A percentile compares a stretch with the other conserved stretches of the same genome.
phyloP scores from a whole-genome alignment of 257 asterid genomes.

The Nyctanthes arbortristis region DNA sequence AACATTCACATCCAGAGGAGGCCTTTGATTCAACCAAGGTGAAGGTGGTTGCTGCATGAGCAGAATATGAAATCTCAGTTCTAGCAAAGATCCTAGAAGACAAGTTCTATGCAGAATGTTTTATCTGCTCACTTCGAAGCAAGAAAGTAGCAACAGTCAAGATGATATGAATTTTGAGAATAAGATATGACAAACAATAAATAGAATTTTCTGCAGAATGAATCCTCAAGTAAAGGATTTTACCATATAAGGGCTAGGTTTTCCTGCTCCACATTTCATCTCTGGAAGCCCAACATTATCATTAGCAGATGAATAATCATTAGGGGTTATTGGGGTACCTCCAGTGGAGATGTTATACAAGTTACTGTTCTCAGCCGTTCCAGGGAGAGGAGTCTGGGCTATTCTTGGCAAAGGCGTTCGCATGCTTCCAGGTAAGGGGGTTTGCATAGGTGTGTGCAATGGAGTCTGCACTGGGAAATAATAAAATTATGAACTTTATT shows the following conservation, averaged over 20 bases:
- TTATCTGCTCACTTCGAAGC: constrained; percentile 4
- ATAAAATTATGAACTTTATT: not conserved
- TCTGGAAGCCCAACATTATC: constrained; percentile 60
- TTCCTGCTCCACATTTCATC: constrained; percentile 57
- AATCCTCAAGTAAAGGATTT: constrained; percentile 9
- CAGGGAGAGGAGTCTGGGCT: constrained; percentile 74
- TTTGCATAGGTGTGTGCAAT: constrained; percentile 34
- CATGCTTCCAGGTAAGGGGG: constrained; percentile 76
- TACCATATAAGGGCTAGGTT: constrained; percentile 89
- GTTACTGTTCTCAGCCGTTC: constrained; percentile 63
- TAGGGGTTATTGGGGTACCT: constrained; percentile 88
- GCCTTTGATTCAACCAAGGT: constrained; percentile 82
- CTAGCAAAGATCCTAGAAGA: constrained; percentile 14
- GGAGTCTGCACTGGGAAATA: constrained; percentile 50
- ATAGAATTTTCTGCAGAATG: not conserved
- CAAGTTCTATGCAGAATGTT: constrained; percentile 4
- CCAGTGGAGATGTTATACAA: constrained; percentile 75
- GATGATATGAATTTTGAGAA: not conserved
- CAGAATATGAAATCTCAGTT: constrained; percentile 28
- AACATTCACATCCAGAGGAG: constrained; percentile 89
- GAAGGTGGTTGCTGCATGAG: constrained; percentile 87
- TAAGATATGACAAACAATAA: not conserved
- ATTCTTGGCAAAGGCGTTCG: constrained; percentile 76
- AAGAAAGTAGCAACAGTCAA: not conserved
- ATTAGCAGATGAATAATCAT: constrained; percentile 52